These are phyloP conservation scores for Fusarium torulosum DNA, from an alignment of 2,329 filamentous ascomycete species.

Conservation along the genomic window DNA sequence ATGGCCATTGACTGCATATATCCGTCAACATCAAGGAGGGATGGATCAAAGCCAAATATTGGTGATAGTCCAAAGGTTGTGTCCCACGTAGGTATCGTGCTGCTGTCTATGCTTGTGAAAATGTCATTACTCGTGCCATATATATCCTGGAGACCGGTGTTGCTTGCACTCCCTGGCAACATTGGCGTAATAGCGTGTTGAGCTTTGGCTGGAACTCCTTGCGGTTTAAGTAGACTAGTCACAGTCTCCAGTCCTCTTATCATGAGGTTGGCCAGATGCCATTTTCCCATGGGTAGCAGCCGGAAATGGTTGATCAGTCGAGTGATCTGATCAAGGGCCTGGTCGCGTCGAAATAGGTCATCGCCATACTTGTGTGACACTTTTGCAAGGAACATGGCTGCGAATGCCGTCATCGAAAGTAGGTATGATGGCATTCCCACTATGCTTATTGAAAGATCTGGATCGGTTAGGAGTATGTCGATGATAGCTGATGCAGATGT, in stretches of 20 bases:
- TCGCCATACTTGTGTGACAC: conserved; percentile 59
- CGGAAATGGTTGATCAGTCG: conserved; percentile 57
- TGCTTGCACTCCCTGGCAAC: background rate
- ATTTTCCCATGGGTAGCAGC: conserved; percentile 56
- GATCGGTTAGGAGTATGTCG: conserved; percentile 58
- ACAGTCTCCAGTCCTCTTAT: conserved; percentile 58
- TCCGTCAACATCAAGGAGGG: conserved; percentile 30
- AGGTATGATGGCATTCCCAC: conserved; percentile 63
- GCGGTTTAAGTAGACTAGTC: conserved; percentile 4
- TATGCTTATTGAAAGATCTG: conserved; percentile 56
- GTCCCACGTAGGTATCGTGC: conserved; percentile 39
- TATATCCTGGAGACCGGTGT: background rate
- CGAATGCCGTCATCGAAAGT: conserved; percentile 66
- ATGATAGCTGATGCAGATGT: conserved; percentile 59
- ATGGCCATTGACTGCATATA: conserved; percentile 40
- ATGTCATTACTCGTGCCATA: conserved; percentile 6
- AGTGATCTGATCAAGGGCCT: conserved; percentile 55
- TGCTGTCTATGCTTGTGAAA: conserved; percentile 28
- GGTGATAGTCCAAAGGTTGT: conserved; percentile 50
- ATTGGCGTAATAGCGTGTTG: background rate
- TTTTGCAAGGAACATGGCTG: conserved; percentile 64
- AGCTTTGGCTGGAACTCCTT: background rate
- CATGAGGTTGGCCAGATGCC: conserved; percentile 62
- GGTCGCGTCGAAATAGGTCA: conserved; percentile 54
- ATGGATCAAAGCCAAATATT: conserved; percentile 48